Base-by-base conservation (phyloP, 78 protist genomes). In the Dictyostelium capitatum region DNA sequence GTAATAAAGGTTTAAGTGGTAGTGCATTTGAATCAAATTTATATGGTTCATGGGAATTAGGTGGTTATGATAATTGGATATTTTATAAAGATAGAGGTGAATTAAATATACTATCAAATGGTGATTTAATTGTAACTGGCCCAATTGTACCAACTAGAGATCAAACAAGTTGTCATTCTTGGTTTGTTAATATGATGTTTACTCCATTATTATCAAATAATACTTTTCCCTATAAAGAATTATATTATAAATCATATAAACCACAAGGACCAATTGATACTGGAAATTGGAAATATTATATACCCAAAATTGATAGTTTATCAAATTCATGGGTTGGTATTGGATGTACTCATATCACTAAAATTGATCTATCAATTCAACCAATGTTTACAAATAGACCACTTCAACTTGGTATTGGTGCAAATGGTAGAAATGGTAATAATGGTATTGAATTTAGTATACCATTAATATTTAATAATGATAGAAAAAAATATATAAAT, bases 401-500 rank as follows among this genome's bases (percentile, higher is more conserved):
- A 57, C 41, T 64, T 28, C 64, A 59, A n/a, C 56, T 77, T 10
- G 93, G 93, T 11, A n/a, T 37, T 17, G 93, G 93, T 65, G 93
- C 93, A 3, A 87, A 87, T 62, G 93, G 93, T 8, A 87, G 65
- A 70, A 87, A 87, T 62, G 79, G 56, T 64, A 32, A 19, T 46
- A 41, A 56, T 54, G 28, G 81, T 48, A 19, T 83, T n/a, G 59
- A 6, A 72, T 43, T 47, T 81, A 28, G 43, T 25, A 62, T 62
- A 3, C 70, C 70, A 23, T 25, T 62, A 23, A 30, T 37, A 62
- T 62, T 62, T 10, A 17, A 19, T 15, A 32, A 12, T 14, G 15
- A 67, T 17, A 67, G 30, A 67, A 67, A 11, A 32, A 37, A 67
- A 12, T 67, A 67, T 32, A 67, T 75, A 48, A 64, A 75, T 50